A percentile compares a stretch with the other conserved stretches of the same genome.
phyloP scores from a whole-genome alignment of 2,329 filamentous ascomycete genomes.

The Biscogniauxia marginata region DNA sequence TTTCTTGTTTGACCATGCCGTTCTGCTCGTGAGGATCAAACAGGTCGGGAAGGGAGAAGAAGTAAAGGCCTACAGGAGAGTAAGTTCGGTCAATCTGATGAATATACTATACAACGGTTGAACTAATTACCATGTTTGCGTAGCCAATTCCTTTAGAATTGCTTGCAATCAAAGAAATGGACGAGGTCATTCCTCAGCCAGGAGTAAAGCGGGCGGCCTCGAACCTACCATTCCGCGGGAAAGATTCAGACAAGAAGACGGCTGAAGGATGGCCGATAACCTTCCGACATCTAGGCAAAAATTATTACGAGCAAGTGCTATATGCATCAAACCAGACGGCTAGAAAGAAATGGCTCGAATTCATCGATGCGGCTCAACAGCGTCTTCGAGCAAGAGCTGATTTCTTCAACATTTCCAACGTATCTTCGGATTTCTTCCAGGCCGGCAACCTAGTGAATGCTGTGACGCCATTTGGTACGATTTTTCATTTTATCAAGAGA shows the following conservation, averaged over 20 bases:
- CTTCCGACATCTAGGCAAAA: slow-evolving; percentile 93
- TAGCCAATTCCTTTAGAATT: slow-evolving; percentile 91
- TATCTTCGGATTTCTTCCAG: slow-evolving; percentile 61
- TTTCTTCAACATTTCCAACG: slow-evolving; percentile 76
- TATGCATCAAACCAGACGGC: slow-evolving; percentile 84
- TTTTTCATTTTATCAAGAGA: background rate
- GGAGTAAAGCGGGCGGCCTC: slow-evolving; percentile 87
- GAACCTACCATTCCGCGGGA: slow-evolving; percentile 60
- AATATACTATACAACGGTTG: slow-evolving; percentile 3
- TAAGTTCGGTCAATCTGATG: slow-evolving; percentile 33
- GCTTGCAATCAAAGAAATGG: slow-evolving; percentile 93
- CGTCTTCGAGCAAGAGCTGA: slow-evolving; percentile 82
- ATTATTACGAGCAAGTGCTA: slow-evolving; percentile 87
- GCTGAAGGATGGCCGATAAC: slow-evolving; percentile 88
- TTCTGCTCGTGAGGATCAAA: slow-evolving; percentile 88
- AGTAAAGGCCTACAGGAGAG: slow-evolving; percentile 85
- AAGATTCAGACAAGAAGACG: slow-evolving; percentile 54
- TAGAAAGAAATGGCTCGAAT: slow-evolving; percentile 94
- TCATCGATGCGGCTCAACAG: slow-evolving; percentile 87
- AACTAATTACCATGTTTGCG: slow-evolving; percentile 6
- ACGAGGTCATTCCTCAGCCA: slow-evolving; percentile 81
- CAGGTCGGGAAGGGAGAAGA: slow-evolving; percentile 91
- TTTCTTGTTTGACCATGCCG: slow-evolving; percentile 94
- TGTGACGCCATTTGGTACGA: slow-evolving; percentile 80
- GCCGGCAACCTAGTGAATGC: slow-evolving; percentile 85